Conservation (phyloP, 192 early-diverging fungal genomes). For the Backusella macrospora region DNA sequence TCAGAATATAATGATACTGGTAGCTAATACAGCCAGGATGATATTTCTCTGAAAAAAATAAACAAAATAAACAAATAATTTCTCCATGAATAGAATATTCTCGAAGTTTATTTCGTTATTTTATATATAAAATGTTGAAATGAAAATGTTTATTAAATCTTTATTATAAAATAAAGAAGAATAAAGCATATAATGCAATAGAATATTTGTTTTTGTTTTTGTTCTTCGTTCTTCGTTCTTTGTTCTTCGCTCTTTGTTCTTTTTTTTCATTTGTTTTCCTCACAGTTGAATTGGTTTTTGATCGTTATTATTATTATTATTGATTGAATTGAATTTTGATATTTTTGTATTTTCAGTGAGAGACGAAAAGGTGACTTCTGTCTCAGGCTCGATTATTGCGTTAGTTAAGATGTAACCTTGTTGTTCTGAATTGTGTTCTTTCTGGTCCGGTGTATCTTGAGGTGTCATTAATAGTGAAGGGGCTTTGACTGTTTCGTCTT, state of each 20-base stretch:
- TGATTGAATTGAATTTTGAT: not conserved
- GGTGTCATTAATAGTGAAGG: constrained; percentile 3
- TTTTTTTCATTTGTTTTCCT: not conserved
- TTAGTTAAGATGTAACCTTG: not conserved
- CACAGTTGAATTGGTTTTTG: constrained; percentile 6
- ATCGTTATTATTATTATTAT: not conserved
- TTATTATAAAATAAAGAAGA: no score
- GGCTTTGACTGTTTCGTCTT: not conserved
- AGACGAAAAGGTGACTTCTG: not conserved
- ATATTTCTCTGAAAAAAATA: not conserved
- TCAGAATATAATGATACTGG: no score
- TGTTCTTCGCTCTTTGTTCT: no score
- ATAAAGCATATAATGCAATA: not conserved
- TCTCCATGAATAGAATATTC: not conserved
- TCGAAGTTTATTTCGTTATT: not conserved
- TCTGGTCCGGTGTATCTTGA: constrained; percentile 1
- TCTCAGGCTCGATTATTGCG: not conserved
- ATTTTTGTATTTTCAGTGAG: not conserved
- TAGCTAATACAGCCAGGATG: not conserved
- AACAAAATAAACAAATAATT: not conserved
- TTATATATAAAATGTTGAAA: no score
- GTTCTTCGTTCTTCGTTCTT: no score
- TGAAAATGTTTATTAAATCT: not conserved
- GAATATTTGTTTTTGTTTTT: not conserved
- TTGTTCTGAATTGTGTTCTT: not conserved